phyloP scores from a whole-genome alignment of 2,329 filamentous ascomycete species.

The Amesomyces nigricolor region DNA sequence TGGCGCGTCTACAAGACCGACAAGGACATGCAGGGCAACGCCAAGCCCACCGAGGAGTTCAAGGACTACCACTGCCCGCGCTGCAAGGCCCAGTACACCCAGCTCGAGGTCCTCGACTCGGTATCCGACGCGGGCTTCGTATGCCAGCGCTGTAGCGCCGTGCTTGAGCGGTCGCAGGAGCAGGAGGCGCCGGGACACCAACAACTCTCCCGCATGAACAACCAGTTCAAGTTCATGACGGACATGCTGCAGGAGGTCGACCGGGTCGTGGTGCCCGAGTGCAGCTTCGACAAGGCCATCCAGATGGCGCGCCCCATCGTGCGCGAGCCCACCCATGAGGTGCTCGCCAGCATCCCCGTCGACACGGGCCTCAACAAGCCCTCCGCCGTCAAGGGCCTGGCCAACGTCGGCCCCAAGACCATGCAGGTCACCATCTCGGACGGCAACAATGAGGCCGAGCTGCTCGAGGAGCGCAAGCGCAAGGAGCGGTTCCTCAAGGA shows the following conservation, averaged over 20 bases:
- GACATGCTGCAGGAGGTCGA: slow-evolving; percentile 73
- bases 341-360: slow-evolving; percentile 53
- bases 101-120: slow-evolving; percentile 80
- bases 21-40: slow-evolving; percentile 79
- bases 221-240: slow-evolving; percentile 73
- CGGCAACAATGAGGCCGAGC: slow-evolving; percentile 59
- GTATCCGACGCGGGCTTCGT: slow-evolving; percentile 66
- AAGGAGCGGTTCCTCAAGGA: slow-evolving; percentile 62
- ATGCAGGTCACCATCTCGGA: slow-evolving; percentile 66
- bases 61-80: slow-evolving; percentile 84
- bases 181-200: slow-evolving; percentile 66
- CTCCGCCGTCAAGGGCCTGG: slow-evolving; percentile 63
- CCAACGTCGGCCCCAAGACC: slow-evolving; percentile 60
- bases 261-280: slow-evolving; percentile 65
- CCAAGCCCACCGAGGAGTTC: slow-evolving; percentile 73
- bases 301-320: slow-evolving; percentile 57
- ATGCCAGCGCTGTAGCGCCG: slow-evolving; percentile 70
- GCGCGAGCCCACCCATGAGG: slow-evolving; percentile 62
- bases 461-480: slow-evolving; percentile 53
- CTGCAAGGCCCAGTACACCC: slow-evolving; percentile 82
- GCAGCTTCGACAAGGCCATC: slow-evolving; percentile 66
- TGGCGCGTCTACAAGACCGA: slow-evolving; percentile 86
- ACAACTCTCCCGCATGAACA: slow-evolving; percentile 68
- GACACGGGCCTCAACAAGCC: slow-evolving; percentile 50
- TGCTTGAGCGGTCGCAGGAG: slow-evolving; percentile 61